phyloP scores from a whole-genome alignment of 1,284 basidiomycete species.

The Mixia osmundae region DNA sequence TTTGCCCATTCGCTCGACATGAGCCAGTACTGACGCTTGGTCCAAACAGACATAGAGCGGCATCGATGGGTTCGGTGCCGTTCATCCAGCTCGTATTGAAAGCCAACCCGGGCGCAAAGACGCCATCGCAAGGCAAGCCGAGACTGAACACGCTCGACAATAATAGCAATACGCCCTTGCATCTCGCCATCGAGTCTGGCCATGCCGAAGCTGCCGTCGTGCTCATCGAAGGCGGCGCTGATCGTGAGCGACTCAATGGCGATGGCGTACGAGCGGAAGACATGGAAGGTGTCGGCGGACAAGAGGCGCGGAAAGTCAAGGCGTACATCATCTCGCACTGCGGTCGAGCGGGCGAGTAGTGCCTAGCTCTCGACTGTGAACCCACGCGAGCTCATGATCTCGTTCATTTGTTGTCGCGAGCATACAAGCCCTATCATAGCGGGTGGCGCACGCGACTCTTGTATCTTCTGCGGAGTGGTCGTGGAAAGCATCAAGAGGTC shows the following conservation, averaged over 20 bases:
- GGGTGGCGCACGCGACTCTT: too few relatives aligned
- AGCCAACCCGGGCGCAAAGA: slow-evolving; percentile 34
- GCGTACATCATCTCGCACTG: slow-evolving; percentile 47
- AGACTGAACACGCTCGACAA: slow-evolving; percentile 36
- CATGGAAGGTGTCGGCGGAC: slow-evolving; percentile 60
- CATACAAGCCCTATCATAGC: too few relatives aligned
- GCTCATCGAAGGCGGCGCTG: slow-evolving; percentile 78
- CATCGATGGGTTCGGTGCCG: slow-evolving; percentile 72
- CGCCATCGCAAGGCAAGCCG: slow-evolving; percentile 54
- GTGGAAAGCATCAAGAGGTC: too few relatives aligned
- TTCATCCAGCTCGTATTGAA: slow-evolving; percentile 51
- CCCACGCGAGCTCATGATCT: too few relatives aligned
- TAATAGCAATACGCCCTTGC: slow-evolving; percentile 75
- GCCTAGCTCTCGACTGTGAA: too few relatives aligned
- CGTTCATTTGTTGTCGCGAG: too few relatives aligned
- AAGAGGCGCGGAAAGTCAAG: slow-evolving; percentile 51
- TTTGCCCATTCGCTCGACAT: background rate
- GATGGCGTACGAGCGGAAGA: slow-evolving; percentile 36
- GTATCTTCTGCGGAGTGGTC: too few relatives aligned
- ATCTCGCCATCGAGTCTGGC: slow-evolving; percentile 81
- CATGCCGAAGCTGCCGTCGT: slow-evolving; percentile 70
- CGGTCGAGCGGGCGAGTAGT: too few relatives aligned
- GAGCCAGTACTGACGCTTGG: slow-evolving; percentile 3
- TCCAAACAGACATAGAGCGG: slow-evolving; percentile 54
- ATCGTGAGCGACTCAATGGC: slow-evolving; percentile 51